Evolutionary conservation across 129 eudicot genomes (phyloP).

Genomic region (Flaveria trinervia): DNA sequence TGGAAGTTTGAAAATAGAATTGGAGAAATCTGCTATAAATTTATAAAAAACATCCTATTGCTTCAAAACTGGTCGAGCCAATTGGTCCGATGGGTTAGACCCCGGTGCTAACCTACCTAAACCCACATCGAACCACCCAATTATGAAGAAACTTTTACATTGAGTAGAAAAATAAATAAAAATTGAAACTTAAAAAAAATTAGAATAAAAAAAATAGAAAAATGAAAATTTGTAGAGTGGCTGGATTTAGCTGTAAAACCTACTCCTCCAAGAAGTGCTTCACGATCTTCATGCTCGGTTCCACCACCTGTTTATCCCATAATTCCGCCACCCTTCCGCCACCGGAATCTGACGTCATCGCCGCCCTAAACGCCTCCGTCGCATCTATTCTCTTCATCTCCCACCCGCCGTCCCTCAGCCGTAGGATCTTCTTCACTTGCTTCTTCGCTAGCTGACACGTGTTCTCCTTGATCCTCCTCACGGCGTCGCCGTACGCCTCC

Average conservation of each 20-base stretch:
- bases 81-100: slow-evolving; percentile 13
- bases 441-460: slow-evolving; percentile 78
- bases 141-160: slow-evolving; percentile 21
- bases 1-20: too few species aligned
- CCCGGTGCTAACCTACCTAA: slow-evolving; percentile 30
- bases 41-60: slow-evolving; percentile 24
- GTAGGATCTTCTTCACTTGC: slow-evolving; percentile 74
- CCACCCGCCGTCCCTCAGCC: slow-evolving; percentile 82
- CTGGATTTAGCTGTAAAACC: slow-evolving; percentile 83
- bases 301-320: slow-evolving; percentile 80
- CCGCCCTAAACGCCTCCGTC: slow-evolving; percentile 72
- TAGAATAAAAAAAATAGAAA: neutral
- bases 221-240: slow-evolving; percentile 28
- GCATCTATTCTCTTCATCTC: slow-evolving; percentile 67
- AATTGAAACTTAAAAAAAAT: neutral
- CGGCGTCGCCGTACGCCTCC: slow-evolving; percentile 61
- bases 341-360: slow-evolving; percentile 40
- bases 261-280: slow-evolving; percentile 82
- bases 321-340: slow-evolving; percentile 39
- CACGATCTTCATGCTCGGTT: slow-evolving; percentile 92
- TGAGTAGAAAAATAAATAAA: slow-evolving; percentile 21
- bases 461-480: slow-evolving; percentile 69
- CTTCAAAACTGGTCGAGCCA: slow-evolving; percentile 46
- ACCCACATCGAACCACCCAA: slow-evolving; percentile 26
- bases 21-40: neutral